Evolutionary conservation across 257 asterid species (phyloP).

Genomic region (Rauvolfia tetraphylla): DNA sequence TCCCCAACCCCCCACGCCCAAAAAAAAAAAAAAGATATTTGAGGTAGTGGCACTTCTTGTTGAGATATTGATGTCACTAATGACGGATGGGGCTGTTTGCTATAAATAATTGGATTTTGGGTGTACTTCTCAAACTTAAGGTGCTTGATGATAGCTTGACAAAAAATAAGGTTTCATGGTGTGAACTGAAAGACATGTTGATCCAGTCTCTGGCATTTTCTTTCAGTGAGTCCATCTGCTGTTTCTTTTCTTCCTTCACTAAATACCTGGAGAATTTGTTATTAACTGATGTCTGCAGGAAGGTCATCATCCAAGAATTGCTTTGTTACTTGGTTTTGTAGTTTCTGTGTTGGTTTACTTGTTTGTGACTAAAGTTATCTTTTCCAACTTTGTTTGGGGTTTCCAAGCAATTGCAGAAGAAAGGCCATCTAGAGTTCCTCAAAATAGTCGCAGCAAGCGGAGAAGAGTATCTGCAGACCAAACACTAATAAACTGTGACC

Average conservation of each 20-base stretch:
- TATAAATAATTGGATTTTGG: neutral
- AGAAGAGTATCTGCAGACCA: slow-evolving; percentile 49
- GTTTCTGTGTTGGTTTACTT: neutral
- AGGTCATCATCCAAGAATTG: neutral
- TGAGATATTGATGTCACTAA: neutral
- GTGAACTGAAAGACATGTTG: neutral
- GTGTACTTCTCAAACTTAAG: neutral
- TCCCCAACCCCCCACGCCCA: no score
- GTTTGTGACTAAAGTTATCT: neutral
- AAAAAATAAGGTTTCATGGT: neutral
- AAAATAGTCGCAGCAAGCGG: slow-evolving; percentile 42
- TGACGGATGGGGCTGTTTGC: neutral
- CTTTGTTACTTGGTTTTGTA: neutral
- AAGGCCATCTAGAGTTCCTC: slow-evolving; percentile 19
- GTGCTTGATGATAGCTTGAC: neutral
- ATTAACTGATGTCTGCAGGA: neutral
- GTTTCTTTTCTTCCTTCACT: neutral
- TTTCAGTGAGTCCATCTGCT: neutral
- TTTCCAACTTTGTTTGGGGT: neutral
- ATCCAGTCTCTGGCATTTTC: neutral
- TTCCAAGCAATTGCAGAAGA: slow-evolving; percentile 49
- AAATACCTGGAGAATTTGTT: neutral
- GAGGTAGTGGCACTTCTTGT: neutral
- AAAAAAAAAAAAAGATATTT: neutral
- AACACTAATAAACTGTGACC: slow-evolving; percentile 43